phyloP scores from a whole-genome alignment of 345 rosid species.

The Salix arbutifolia region DNA sequence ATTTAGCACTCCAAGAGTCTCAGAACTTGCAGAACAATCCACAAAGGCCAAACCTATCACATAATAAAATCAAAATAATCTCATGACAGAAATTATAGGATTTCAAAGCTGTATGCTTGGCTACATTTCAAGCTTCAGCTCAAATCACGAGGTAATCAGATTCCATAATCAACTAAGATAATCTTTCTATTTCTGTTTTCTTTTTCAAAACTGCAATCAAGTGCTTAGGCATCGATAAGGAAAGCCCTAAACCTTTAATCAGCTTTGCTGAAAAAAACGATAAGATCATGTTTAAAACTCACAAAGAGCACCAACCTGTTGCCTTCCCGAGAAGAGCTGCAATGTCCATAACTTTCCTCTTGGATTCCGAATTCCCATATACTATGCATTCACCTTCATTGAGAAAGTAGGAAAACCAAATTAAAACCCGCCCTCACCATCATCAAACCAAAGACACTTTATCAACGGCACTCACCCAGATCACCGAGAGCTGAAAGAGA shows the following conservation, averaged over 20 bases:
- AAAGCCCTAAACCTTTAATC: not conserved
- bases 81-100: not conserved
- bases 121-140: not conserved
- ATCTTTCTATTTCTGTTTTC: not conserved
- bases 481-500: constrained; percentile 37
- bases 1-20: constrained; percentile 48
- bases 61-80: constrained; percentile 15
- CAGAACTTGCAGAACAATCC: constrained; percentile 84
- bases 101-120: not conserved
- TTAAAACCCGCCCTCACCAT: not conserved
- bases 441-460: not conserved
- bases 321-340: constrained; percentile 58
- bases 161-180: not conserved
- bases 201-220: not conserved
- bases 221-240: not conserved
- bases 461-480: constrained; percentile 38
- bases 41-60: constrained; percentile 63
- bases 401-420: not conserved
- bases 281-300: not conserved
- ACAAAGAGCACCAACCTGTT: constrained; percentile 46
- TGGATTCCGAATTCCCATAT: constrained; percentile 36
- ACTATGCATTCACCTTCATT: constrained; percentile 38
- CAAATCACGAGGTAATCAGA: not conserved
- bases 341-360: constrained; percentile 36
- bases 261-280: not conserved